phyloP scores from a whole-genome alignment of 2,329 filamentous ascomycete genomes.

The Madurella fahalii region DNA sequence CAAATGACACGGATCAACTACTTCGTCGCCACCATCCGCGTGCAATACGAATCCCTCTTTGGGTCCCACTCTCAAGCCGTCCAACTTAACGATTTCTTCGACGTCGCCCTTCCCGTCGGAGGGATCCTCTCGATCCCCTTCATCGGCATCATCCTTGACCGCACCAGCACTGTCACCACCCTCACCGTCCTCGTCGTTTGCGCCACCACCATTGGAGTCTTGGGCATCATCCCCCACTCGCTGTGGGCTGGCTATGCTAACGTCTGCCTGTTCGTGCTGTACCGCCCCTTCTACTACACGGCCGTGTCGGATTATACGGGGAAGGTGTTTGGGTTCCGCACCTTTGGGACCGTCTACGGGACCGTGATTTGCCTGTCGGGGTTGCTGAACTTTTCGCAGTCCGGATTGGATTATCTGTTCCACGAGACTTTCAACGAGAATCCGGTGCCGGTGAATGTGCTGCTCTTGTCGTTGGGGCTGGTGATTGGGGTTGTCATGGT shows the following conservation, averaged over 20 bases:
- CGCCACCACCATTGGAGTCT: constrained; percentile 69
- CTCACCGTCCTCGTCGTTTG: constrained; percentile 65
- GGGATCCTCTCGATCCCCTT: constrained; percentile 84
- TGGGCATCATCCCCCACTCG: constrained; percentile 66
- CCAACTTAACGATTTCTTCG: constrained; percentile 78
- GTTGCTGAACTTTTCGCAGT: constrained; percentile 78
- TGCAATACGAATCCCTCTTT: constrained; percentile 77
- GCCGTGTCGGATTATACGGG: constrained; percentile 84
- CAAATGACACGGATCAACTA: constrained; percentile 86
- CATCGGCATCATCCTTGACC: constrained; percentile 76
- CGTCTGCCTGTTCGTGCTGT: constrained; percentile 74
- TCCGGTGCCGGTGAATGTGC: constrained; percentile 72
- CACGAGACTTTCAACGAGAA: constrained; percentile 67
- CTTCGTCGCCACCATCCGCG: constrained; percentile 80
- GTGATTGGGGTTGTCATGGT: constrained; percentile 64
- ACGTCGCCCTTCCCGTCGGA: constrained; percentile 71
- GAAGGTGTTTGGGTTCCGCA: constrained; percentile 88
- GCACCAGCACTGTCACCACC: constrained; percentile 66
- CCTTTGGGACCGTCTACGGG: constrained; percentile 92
- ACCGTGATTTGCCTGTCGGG: constrained; percentile 83
- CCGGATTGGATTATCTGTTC: constrained; percentile 72
- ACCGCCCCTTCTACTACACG: constrained; percentile 87
- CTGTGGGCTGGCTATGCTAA: constrained; percentile 71
- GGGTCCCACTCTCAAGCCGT: constrained; percentile 57
- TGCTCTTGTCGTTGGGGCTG: constrained; percentile 59